These are phyloP conservation scores for Triangularia setosa DNA, from an alignment of 2,329 filamentous ascomycete species.

Conservation along the genomic window DNA sequence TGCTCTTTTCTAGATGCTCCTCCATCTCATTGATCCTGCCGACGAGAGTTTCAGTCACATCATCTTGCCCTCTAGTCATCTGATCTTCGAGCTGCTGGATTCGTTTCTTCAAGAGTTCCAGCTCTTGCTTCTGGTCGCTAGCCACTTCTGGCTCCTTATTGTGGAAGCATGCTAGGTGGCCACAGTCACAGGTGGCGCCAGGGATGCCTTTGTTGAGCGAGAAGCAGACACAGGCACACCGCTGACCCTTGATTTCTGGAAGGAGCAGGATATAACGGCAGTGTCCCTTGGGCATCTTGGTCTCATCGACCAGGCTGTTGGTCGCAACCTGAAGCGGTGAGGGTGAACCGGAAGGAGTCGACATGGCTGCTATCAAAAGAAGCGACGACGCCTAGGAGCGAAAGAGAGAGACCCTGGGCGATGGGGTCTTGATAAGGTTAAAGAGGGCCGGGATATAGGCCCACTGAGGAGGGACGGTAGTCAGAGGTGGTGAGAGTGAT, in stretches of 20 bases:
- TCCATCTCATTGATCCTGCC: conserved; percentile 49
- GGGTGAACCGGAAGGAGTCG: conserved; percentile 27
- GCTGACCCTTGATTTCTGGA: conserved; percentile 54
- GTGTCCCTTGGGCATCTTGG: conserved; percentile 52
- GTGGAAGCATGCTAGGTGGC: conserved; percentile 59
- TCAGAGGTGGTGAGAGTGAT: conserved; percentile 4
- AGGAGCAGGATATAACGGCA: conserved; percentile 57
- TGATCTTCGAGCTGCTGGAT: conserved; percentile 43
- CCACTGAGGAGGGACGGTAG: background rate
- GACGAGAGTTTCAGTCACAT: conserved; percentile 38
- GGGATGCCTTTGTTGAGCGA: conserved; percentile 51
- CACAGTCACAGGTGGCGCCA: conserved; percentile 54
- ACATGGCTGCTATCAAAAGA: conserved; percentile 23
- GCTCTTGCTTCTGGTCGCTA: conserved; percentile 41
- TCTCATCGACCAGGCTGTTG: conserved; percentile 36
- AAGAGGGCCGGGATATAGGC: background rate
- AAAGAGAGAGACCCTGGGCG: background rate
- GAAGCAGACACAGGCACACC: conserved; percentile 57
- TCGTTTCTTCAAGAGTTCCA: conserved; percentile 47
- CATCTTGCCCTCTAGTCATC: conserved; percentile 34
- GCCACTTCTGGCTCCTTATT: conserved; percentile 42
- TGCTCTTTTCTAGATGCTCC: conserved; percentile 50
- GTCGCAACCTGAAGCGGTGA: conserved; percentile 30
- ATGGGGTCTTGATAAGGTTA: background rate
- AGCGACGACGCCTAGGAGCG: conserved; percentile 2